A percentile compares a stretch with the other conserved stretches of the same genome.
phyloP scores from a whole-genome alignment of 306 rosid species.

The Gastrolobium bilobum region DNA sequence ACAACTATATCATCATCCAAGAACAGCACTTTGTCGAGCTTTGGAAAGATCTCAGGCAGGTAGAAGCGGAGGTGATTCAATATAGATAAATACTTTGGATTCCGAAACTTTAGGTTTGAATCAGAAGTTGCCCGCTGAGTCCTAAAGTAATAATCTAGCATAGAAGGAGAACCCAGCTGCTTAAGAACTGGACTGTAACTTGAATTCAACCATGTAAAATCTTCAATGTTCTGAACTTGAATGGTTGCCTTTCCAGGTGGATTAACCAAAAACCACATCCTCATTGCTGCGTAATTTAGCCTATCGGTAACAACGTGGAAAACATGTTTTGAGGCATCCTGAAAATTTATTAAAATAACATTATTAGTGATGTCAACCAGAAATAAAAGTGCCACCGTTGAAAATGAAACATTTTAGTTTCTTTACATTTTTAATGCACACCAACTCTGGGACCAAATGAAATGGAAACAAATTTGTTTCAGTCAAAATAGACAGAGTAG shows the following conservation, averaged over 20 bases:
- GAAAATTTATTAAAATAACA: constrained; percentile 52
- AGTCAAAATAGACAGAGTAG: constrained; percentile 17
- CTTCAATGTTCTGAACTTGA: constrained; percentile 91
- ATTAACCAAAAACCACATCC: constrained; percentile 96
- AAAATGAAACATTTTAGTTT: neutral
- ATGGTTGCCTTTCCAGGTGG: constrained; percentile 80
- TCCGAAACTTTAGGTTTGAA: constrained; percentile 85
- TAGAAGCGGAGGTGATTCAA: constrained; percentile 96
- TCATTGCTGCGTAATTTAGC: constrained; percentile 98
- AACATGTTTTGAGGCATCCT: constrained; percentile 84
- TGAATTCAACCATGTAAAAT: constrained; percentile 91
- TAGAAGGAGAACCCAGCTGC: constrained; percentile 87
- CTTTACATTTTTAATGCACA: neutral
- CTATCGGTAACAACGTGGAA: constrained; percentile 94
- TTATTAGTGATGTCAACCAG: constrained; percentile 41
- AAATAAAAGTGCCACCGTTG: constrained; percentile 22
- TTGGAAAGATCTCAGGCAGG: constrained; percentile 91
- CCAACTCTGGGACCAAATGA: constrained; percentile 10
- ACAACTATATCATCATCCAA: constrained; percentile 96
- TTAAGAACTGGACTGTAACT: constrained; percentile 95
- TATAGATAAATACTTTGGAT: constrained; percentile 94
- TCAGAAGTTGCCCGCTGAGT: constrained; percentile 79
- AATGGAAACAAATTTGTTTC: constrained; percentile 20
- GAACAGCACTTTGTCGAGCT: constrained; percentile 87
- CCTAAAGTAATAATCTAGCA: constrained; percentile 91